Evolutionary conservation across 2,329 filamentous ascomycete species (phyloP), one percentile per base, ranked within the genome.

Genomic region (Microdochium bolleyi): DNA sequence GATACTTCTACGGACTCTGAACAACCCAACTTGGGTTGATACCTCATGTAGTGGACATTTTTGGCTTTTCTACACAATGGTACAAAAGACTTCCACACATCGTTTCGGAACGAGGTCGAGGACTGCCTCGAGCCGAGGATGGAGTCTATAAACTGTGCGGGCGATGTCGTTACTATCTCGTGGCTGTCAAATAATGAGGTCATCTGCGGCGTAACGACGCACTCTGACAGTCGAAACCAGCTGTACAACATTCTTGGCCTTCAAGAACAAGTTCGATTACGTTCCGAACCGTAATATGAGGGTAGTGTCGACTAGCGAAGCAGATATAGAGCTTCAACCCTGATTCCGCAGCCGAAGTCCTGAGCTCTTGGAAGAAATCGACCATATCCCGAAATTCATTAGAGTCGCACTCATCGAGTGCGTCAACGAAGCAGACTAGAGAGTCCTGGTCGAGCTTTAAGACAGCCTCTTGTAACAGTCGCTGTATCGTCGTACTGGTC

Each of bases 201-300:
- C 51, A 61, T 85, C n/a, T 83, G 80, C 56, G 83, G 83, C 32
- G 81, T 82, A 0, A 83, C 80, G 0, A 77, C 78, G 0, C 82
- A 85, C 64, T 84, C 80, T 0, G 83, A 85, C 58, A 67, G 71
- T 0, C 78, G 82, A 44, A 85, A 85, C 53, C 81, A 84, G 60
- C 82, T 85, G 56, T 85, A 50, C 71, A 63, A 4, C 63, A 66
- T 10, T 62, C 53, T 55, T 71, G 59, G 3, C 62, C 49, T 55
- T 75, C 69, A 11, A 74, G 57, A 3, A 61, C 56, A 0, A 70
- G 49, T 16, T 68, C 51, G 1, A 66, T 34, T 2, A 64, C 63
- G 2, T 61, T 58, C 1, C 53, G 14, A 3, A 74, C 63, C 0
- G 49, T 58, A 22, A 49, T 49, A 19, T 49, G 10, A 2, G 59